phyloP scores from a whole-genome alignment of 129 eudicot genomes.

The Escallonia rubra region DNA sequence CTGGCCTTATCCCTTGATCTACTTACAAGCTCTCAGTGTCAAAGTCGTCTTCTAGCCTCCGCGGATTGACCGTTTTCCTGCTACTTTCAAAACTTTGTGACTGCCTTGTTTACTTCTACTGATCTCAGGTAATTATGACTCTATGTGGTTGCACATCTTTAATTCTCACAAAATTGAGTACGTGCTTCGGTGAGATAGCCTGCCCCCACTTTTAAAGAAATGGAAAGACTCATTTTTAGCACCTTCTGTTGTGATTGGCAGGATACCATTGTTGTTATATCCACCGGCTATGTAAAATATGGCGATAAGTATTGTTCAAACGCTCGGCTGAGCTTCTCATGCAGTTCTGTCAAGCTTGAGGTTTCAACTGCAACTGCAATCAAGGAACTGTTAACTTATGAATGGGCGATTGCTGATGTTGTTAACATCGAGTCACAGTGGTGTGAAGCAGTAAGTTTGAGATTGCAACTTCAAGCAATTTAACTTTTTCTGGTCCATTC shows the following conservation, averaged over 20 bases:
- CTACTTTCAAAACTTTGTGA: too few species aligned
- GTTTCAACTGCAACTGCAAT: constrained; percentile 23
- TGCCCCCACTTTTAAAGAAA: too few species aligned
- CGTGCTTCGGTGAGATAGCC: too few species aligned
- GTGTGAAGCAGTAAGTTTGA: constrained; percentile 42
- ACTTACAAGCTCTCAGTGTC: too few species aligned
- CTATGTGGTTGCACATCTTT: too few species aligned
- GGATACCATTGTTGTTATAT: constrained; percentile 43
- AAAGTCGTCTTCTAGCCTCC: too few species aligned
- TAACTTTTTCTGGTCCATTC: neutral
- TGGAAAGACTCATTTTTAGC: too few species aligned
- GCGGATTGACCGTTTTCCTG: too few species aligned
- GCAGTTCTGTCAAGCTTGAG: constrained; percentile 33
- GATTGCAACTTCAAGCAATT: neutral
- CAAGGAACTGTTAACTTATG: constrained; percentile 16
- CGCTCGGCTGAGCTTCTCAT: constrained; percentile 38
- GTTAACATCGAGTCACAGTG: constrained; percentile 44
- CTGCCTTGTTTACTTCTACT: too few species aligned
- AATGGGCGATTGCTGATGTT: constrained; percentile 47
- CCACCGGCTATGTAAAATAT: constrained; percentile 26
- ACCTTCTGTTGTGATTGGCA: constrained; percentile 22
- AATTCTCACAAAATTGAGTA: too few species aligned
- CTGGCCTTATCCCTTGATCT: too few species aligned
- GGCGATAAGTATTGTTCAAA: constrained; percentile 25
- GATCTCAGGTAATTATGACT: too few species aligned